phyloP scores from a whole-genome alignment of 2,329 filamentous ascomycete genomes.

The Arachnomyces sp. region DNA sequence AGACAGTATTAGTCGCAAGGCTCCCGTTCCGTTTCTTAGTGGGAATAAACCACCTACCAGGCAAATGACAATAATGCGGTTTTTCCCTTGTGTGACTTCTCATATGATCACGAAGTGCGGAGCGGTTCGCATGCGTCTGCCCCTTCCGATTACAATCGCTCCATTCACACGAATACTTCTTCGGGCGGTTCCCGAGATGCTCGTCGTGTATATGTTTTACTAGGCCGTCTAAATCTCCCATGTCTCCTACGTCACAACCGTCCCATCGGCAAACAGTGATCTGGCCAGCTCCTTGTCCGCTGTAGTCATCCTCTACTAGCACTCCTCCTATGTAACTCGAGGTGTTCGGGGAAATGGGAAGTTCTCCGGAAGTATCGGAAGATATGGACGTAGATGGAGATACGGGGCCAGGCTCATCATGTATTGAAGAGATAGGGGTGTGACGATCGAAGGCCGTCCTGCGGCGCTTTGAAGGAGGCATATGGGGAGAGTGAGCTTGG shows the following conservation, averaged over 20 bases:
- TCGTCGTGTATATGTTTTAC: slow-evolving; percentile 83
- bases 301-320: slow-evolving; percentile 51
- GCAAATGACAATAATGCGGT: slow-evolving; percentile 91
- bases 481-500: slow-evolving; percentile 38
- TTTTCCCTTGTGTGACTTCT: slow-evolving; percentile 96
- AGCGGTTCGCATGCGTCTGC: slow-evolving; percentile 85
- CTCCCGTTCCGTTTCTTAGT: background rate
- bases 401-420: slow-evolving; percentile 31
- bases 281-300: slow-evolving; percentile 63
- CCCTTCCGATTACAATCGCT: slow-evolving; percentile 80
- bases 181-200: slow-evolving; percentile 86
- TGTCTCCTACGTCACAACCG: slow-evolving; percentile 60
- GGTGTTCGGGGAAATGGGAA: slow-evolving; percentile 61
- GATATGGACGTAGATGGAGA: slow-evolving; percentile 64
- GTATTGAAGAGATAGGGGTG: slow-evolving; percentile 40
- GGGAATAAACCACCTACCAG: slow-evolving; percentile 51
- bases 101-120: slow-evolving; percentile 95
- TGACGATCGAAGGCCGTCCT: slow-evolving; percentile 42
- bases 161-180: slow-evolving; percentile 99
- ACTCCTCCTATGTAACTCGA: slow-evolving; percentile 32
- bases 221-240: slow-evolving; percentile 71
- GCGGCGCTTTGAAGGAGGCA: slow-evolving; percentile 42
- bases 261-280: slow-evolving; percentile 73
- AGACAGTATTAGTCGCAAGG: background rate
- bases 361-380: slow-evolving; percentile 80